Evolutionary conservation across 2,329 filamentous ascomycete species (phyloP).

Genomic region (Pseudogymnoascus sp.): DNA sequence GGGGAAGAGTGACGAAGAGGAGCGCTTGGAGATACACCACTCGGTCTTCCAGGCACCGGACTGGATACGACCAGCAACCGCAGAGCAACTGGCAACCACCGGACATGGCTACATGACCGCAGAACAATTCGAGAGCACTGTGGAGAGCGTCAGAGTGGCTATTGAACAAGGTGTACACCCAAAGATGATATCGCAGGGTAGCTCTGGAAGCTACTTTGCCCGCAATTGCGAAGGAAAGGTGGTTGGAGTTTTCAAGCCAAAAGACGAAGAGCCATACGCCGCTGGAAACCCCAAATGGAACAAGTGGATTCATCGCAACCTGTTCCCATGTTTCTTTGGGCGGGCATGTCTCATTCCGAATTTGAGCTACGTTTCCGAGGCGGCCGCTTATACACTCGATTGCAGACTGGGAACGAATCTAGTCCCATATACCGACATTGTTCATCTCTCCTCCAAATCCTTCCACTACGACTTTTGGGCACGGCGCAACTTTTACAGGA

Average conservation of each 20-base stretch:
- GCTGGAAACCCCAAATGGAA: constrained; percentile 98
- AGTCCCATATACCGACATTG: constrained; percentile 94
- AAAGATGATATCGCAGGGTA: constrained; percentile 93
- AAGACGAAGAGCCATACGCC: constrained; percentile 97
- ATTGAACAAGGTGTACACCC: constrained; percentile 90
- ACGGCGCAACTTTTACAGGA: constrained; percentile 76
- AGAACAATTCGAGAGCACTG: constrained; percentile 75
- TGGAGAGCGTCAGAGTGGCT: constrained; percentile 82
- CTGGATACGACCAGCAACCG: constrained; percentile 71
- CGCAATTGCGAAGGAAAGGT: constrained; percentile 86
- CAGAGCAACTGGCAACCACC: constrained; percentile 56
- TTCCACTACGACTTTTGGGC: constrained; percentile 99
- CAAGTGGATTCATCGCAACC: constrained; percentile 96
- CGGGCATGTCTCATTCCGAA: constrained; percentile 93
- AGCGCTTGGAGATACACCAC: constrained; percentile 90
- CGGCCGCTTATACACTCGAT: constrained; percentile 92
- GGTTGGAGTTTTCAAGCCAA: constrained; percentile 96
- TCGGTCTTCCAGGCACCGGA: constrained; percentile 94
- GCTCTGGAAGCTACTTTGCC: constrained; percentile 97
- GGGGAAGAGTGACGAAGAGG: constrained; percentile 68
- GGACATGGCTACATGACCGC: constrained; percentile 65
- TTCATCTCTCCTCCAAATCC: constrained; percentile 88
- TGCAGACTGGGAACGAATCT: constrained; percentile 81
- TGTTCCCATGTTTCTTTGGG: constrained; percentile 96
- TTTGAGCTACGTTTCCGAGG: constrained; percentile 94